Evolutionary conservation across 1,284 basidiomycete genomes (phyloP).

Genomic region (Leccinum brunneo-olivaceum): DNA sequence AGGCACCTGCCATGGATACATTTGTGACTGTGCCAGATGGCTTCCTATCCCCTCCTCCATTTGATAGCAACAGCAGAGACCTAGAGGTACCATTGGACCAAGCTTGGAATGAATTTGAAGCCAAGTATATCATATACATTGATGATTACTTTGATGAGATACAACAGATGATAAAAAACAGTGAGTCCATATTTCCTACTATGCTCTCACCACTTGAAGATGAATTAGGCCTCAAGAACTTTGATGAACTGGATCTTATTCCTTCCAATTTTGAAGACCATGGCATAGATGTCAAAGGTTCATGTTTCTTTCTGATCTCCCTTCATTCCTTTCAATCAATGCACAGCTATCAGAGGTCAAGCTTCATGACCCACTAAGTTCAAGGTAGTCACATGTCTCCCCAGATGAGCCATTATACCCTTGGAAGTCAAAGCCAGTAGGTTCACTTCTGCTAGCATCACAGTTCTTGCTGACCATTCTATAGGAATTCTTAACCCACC

Average conservation of each 20-base stretch:
- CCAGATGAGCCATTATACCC: slow-evolving; percentile 8
- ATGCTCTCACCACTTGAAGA: background rate
- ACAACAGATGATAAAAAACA: background rate
- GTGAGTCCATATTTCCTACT: background rate
- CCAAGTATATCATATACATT: background rate
- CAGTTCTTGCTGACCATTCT: background rate
- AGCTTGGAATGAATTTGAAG: background rate
- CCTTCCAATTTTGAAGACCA: background rate
- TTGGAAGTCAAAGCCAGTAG: slow-evolving; percentile 12
- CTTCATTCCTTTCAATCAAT: background rate
- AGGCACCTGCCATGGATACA: no score
- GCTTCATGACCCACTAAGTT: background rate
- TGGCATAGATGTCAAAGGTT: background rate
- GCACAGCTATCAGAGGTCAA: background rate
- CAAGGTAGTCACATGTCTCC: background rate
- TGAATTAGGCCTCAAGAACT: background rate
- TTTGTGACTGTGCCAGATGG: no score
- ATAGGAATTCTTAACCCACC: slow-evolving; percentile 7
- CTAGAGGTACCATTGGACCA: background rate
- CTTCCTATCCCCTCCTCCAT: no score
- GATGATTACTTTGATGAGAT: background rate
- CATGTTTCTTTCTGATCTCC: background rate
- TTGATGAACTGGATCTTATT: no score
- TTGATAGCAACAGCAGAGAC: background rate
- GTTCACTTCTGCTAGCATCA: background rate